Base-by-base conservation (phyloP, 257 asterid species). In the Gentiana dahurica region DNA sequence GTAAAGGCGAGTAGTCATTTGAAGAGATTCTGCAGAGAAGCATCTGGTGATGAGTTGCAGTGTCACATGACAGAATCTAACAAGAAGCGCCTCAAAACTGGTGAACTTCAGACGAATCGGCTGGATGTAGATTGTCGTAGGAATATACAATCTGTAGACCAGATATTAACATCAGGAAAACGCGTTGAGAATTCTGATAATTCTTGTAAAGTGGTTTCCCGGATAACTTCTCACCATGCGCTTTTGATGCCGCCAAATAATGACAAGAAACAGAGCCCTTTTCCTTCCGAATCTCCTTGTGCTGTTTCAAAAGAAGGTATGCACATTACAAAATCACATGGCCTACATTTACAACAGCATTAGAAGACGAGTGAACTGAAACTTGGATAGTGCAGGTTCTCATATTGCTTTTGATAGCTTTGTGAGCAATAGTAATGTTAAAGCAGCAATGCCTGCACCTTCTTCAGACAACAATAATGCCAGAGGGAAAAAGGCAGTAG, bases 11-110 rank as follows among this genome's bases (percentile, higher is more conserved):
- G 63, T 37, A 59, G 55, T 60, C 62, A 35, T 41, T 59, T 32
- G 38, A 55, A 56, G 49, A 63, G 65, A 61, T 43, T 36, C 5
- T 44, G 64, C 33, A 58, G 56, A 60, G 57, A 55, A 62, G 34
- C 71, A 53, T 58, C 35, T 44, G 55, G 34, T 62, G 59, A 68
- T 59, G 59, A 63, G 57, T 37, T 54, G 44, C 61, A 8, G 48
- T 44, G 41, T 36, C 74, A 59, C 39, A 11, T 55, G 44, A 61
- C 57, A 49, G 74, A 68, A 53, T 64, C 80, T 15, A 49, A 47
- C 13, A 74, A 68, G 62, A 77, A 77, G 71, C 80, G 77, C 48
- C 69, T 34, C 41, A 77, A 58, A 72, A 51, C 60, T n/a, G 34
- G 64, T 58, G 73, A 69, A 65, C 43, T 46, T 8, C 53, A 41